A percentile compares a stretch with the other conserved stretches of the same genome.
These are phyloP conservation scores for Coelastrella sp. DNA, from an alignment of 139 green algal genomes.

Conservation along the genomic window DNA sequence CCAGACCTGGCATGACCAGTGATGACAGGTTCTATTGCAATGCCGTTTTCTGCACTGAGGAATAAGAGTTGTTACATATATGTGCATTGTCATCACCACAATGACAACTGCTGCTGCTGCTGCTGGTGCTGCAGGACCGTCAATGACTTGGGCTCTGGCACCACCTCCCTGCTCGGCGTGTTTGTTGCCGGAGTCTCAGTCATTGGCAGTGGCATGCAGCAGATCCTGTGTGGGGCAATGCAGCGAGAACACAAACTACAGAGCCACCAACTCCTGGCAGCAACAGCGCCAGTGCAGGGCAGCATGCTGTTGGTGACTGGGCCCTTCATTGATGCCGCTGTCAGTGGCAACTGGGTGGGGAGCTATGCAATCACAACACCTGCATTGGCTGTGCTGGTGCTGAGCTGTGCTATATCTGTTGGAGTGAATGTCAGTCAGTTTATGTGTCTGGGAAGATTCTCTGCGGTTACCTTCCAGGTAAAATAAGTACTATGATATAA, in stretches of 20 bases:
- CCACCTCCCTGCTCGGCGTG: conserved; percentile 72
- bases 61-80: too few species aligned
- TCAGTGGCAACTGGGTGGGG: conserved; percentile 52
- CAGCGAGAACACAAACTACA: conserved; percentile 85
- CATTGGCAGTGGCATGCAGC: conserved; percentile 87
- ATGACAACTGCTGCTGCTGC: conserved; percentile 14
- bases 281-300: conserved; percentile 86
- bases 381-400: conserved; percentile 55
- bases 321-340: conserved; percentile 78
- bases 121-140: conserved; percentile 70
- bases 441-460: conserved; percentile 94
- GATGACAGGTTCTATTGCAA: too few species aligned
- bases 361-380: conserved; percentile 17
- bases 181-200: conserved; percentile 84
- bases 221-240: conserved; percentile 90
- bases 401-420: conserved; percentile 83
- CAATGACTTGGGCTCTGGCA: conserved; percentile 68
- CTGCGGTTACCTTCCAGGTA: conserved; percentile 55
- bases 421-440: conserved; percentile 93
- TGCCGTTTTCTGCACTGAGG: too few species aligned
- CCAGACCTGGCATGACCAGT: too few species aligned
- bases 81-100: too few species aligned
- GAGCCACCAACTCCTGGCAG: conserved; percentile 85
- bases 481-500: too few species aligned
- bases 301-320: conserved; percentile 76